Base-by-base conservation (phyloP, 2,329 filamentous ascomycete species). In the Colletotrichum limetticola region DNA sequence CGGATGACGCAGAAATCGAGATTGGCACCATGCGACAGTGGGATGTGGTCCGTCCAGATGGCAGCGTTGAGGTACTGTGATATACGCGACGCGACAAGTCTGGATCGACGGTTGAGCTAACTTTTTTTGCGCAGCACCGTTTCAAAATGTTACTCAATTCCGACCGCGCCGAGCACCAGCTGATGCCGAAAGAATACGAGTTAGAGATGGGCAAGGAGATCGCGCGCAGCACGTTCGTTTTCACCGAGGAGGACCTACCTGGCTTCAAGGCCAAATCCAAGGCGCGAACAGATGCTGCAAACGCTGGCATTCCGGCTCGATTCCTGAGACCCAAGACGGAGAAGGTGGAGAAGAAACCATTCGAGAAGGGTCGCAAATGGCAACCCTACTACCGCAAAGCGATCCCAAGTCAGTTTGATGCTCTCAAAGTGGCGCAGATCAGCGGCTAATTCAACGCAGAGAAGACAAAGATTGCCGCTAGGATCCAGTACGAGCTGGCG, bases 131-230 rank as follows among this genome's bases (percentile, higher is more conserved):
- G 19, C 74, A 86, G 80, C 81, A 84, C 73, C 86, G 85, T 71
- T 83, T 88, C 74, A 83, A 92, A 80, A 93, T 97, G 84, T 89
- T 95, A 74, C 87, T 98, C 56, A 86, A 88, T 78, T 87, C 87
- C 26, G 87, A 91, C 64, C 86, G 92, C 63, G 86, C 89, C 8
- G 87, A 91, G 75, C 95, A 97, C 80, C 89, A 92, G 76, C 85
- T 88, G 5, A 87, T 98, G n/a, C 95, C 95, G 12, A 94, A 94
- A 79, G 95, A 97, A 79, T 99, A 98, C 83, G 90, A 94, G 76
- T 85, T 98, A 71, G 91, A 95, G 59, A 87, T 95, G 59, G 91
- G 83, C 68, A 86, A 87, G 32, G 74, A 75, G 19, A 66, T 75
- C 56, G 42, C 72, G 24, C 57, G 73, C 5, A 98, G 98, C 82